These are phyloP conservation scores for Suhomyces atakaporum DNA, from an alignment of 1,139 yeast species.

Conservation along the genomic window DNA sequence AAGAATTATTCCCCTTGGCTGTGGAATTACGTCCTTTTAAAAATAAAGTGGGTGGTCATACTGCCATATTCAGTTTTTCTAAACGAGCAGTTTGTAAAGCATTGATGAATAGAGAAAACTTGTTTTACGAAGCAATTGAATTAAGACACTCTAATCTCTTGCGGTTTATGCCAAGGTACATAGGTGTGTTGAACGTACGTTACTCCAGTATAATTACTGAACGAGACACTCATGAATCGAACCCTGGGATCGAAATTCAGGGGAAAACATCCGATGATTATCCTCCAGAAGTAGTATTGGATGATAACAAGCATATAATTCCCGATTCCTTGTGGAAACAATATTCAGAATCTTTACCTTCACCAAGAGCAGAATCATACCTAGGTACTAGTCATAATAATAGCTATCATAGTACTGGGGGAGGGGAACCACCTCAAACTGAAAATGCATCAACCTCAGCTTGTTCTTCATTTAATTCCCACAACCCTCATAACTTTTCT, in stretches of 20 bases:
- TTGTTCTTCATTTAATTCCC: conserved; percentile 8
- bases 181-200: conserved; percentile 90
- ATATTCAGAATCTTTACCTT: conserved; percentile 60
- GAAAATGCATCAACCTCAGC: conserved; percentile 2
- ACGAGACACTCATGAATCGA: conserved; percentile 2
- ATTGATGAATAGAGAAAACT: conserved; percentile 82
- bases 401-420: conserved; percentile 10
- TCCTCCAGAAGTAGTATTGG: conserved; percentile 80
- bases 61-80: conserved; percentile 91
- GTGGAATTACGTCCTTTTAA: conserved; percentile 87
- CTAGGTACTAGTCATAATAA: conserved; percentile 12
- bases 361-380: conserved; percentile 27
- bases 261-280: conserved; percentile 24
- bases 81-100: conserved; percentile 96
- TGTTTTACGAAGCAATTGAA: conserved; percentile 90
- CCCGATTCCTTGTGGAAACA: conserved; percentile 75
- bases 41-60: conserved; percentile 97
- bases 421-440: neutral
- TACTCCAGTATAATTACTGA: conserved; percentile 57
- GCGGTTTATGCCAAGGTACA: conserved; percentile 86
- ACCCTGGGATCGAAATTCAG: neutral
- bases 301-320: conserved; percentile 86
- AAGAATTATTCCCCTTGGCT: conserved; percentile 58
- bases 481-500: conserved; percentile 1
- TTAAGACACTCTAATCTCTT: conserved; percentile 71